phyloP scores from a whole-genome alignment of 1,139 yeast species.

The Komagataea norvegica region DNA sequence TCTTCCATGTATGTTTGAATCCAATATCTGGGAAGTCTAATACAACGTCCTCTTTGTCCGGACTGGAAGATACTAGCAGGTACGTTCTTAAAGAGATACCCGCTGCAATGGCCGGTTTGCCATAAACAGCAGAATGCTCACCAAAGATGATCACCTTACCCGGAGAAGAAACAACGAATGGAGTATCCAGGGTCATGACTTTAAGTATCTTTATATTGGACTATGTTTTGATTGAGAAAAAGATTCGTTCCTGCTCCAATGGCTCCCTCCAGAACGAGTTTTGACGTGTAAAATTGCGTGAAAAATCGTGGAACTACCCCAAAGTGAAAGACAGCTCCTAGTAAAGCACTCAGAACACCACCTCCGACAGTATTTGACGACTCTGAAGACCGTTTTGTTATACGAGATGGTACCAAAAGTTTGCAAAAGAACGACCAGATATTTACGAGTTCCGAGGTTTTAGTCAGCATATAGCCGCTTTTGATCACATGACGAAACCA shows the following conservation, averaged over 20 bases:
- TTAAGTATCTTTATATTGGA: background rate
- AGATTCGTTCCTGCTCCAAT: no score
- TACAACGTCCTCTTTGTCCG: slow-evolving; percentile 38
- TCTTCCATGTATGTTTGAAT: slow-evolving; percentile 60
- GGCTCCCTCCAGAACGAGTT: no score
- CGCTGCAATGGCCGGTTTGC: slow-evolving; percentile 90
- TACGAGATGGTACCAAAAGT: no score
- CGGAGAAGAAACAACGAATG: slow-evolving; percentile 87
- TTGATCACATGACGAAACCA: no score
- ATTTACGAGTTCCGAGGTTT: background rate
- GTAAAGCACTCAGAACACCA: no score
- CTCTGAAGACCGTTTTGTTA: no score
- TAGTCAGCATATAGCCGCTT: no score
- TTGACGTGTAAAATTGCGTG: background rate
- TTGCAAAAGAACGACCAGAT: no score
- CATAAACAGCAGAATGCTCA: slow-evolving; percentile 93
- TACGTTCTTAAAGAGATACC: slow-evolving; percentile 81
- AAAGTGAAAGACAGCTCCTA: no score
- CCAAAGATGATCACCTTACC: slow-evolving; percentile 96
- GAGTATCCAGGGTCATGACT: slow-evolving; percentile 25
- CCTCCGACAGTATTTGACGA: no score
- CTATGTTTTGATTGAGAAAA: background rate
- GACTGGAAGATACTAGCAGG: slow-evolving; percentile 49
- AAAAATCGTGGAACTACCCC: background rate
- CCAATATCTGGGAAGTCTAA: slow-evolving; percentile 82